These are phyloP conservation scores for Gentiana straminea DNA, from an alignment of 257 asterid species.

Conservation along the genomic window DNA sequence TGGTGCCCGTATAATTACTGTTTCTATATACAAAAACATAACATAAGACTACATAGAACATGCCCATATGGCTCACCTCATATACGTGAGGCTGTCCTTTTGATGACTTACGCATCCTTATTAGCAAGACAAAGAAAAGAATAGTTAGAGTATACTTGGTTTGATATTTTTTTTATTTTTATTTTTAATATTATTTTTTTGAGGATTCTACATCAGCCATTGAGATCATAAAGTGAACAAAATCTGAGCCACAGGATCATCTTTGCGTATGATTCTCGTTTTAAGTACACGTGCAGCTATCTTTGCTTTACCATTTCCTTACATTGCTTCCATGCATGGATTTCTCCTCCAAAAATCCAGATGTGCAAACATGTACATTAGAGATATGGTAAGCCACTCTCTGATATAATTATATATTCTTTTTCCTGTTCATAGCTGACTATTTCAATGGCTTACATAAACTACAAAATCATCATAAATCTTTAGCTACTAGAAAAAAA, in stretches of 20 bases:
- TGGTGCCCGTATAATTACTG: no score
- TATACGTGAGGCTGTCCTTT: not conserved
- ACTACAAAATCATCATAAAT: constrained; percentile 18
- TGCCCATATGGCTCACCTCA: no score
- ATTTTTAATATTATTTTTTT: not conserved
- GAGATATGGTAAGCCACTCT: constrained; percentile 5
- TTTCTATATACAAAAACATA: no score
- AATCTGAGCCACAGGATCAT: constrained; percentile 18
- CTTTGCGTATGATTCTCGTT: constrained; percentile 23
- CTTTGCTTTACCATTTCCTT: constrained; percentile 21
- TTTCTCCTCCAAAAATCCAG: constrained; percentile 41
- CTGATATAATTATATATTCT: not conserved
- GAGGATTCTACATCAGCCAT: constrained; percentile 9
- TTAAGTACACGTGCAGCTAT: constrained; percentile 38
- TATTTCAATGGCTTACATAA: constrained; percentile 24
- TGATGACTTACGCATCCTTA: constrained; percentile 21
- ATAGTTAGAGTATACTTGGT: constrained; percentile 23
- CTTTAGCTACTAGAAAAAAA: constrained; percentile 6
- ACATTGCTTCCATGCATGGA: constrained; percentile 62
- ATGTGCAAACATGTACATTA: constrained; percentile 9
- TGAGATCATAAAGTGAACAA: constrained; percentile 14
- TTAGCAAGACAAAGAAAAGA: constrained; percentile 41
- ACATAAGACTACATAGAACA: no score
- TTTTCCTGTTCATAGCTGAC: constrained; percentile 15
- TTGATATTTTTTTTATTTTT: not conserved